A percentile compares a stretch with the other conserved stretches of the same genome.
Conservation (phyloP, 345 rosid species). For the thale cress (Arabidopsis thaliana) region TAIR10.1 NC_003076.8:23263001-23263500, state of each 20-base stretch:
- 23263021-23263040: slow-evolving; percentile 76
- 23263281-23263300: neutral
- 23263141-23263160: slow-evolving; percentile 46
- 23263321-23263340: slow-evolving; percentile 20
- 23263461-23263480: slow-evolving; percentile 27
- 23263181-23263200: slow-evolving; percentile 47
- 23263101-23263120: slow-evolving; percentile 72
- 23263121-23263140: slow-evolving; percentile 33
- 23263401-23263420: slow-evolving; percentile 12
- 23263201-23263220: slow-evolving; percentile 49
- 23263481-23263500: slow-evolving; percentile 20
- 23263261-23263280: slow-evolving; percentile 45
- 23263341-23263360: neutral
- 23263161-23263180: slow-evolving; percentile 48
- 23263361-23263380: slow-evolving; percentile 8
- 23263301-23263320: slow-evolving; percentile 1
- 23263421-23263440: slow-evolving; percentile 32
- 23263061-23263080: slow-evolving; percentile 49
- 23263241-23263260: slow-evolving; percentile 27
- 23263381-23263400: slow-evolving; percentile 25
- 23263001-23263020: slow-evolving; percentile 61
- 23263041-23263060: slow-evolving; percentile 52
- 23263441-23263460: slow-evolving; percentile 36
- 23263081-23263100: slow-evolving; percentile 65
- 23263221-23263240: slow-evolving; percentile 49